Evolutionary conservation across 2,329 filamentous ascomycete species (phyloP).

Genomic region (Blastomyces gilchristii): DNA sequence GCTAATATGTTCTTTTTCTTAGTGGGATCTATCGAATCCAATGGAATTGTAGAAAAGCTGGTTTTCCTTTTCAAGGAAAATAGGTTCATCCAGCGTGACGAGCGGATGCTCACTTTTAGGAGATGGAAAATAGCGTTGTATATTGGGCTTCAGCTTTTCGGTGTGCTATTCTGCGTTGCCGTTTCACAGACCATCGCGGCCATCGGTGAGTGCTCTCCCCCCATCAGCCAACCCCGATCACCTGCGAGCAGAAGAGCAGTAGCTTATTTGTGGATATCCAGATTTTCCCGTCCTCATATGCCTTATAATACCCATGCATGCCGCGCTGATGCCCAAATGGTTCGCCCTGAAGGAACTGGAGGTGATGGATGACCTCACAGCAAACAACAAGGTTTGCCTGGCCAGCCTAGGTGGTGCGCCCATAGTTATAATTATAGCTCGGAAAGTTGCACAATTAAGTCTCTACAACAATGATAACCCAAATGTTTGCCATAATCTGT

Average conservation of each 20-base stretch:
- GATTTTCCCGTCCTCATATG: constrained; percentile 51
- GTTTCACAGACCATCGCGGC: constrained; percentile 52
- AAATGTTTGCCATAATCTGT: not conserved
- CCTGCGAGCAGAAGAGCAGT: no score
- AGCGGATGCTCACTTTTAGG: constrained; percentile 38
- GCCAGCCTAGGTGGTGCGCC: constrained; percentile 45
- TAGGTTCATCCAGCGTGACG: constrained; percentile 39
- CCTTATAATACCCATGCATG: constrained; percentile 45
- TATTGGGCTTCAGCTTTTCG: constrained; percentile 42
- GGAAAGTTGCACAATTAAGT: not conserved
- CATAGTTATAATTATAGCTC: constrained; percentile 7
- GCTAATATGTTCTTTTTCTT: not conserved
- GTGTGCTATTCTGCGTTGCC: constrained; percentile 45
- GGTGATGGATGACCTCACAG: constrained; percentile 45
- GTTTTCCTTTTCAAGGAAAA: constrained; percentile 40
- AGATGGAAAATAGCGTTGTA: constrained; percentile 42
- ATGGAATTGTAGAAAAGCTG: constrained; percentile 45
- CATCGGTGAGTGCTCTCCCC: constrained; percentile 28
- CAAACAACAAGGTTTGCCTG: constrained; percentile 44
- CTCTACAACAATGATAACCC: not conserved
- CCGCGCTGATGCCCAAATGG: constrained; percentile 41
- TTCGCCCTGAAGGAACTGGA: constrained; percentile 41
- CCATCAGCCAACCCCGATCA: no score
- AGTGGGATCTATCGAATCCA: constrained; percentile 43
- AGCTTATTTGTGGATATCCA: not conserved